Conservation (phyloP, 805 yeast species). For the Hanseniaspora singularis region DNA sequence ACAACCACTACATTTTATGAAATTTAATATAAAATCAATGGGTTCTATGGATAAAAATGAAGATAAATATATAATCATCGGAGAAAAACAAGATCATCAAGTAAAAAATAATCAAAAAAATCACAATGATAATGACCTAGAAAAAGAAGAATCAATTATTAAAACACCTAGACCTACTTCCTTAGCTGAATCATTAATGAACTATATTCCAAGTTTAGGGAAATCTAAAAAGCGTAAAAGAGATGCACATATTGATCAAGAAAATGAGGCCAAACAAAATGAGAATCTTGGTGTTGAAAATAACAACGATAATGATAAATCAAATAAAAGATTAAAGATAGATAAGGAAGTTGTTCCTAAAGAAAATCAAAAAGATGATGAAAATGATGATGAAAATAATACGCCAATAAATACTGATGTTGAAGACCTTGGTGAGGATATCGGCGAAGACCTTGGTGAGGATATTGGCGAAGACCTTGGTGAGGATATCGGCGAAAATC, state of each 20-base stretch:
- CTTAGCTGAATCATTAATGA: constrained; percentile 49
- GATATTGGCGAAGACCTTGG: constrained; percentile 23
- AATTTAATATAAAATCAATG: constrained; percentile 1
- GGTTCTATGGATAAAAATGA: not conserved
- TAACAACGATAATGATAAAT: too few species aligned
- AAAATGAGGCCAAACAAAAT: too few species aligned
- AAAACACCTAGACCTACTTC: constrained; percentile 25
- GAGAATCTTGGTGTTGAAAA: not conserved
- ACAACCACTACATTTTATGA: constrained; percentile 13
- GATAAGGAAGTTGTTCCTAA: too few species aligned
- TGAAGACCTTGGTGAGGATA: constrained; percentile 29
- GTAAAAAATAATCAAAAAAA: not conserved
- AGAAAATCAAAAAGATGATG: constrained; percentile 26
- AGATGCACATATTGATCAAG: constrained; percentile 1
- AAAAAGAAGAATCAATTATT: not conserved
- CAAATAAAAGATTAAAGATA: too few species aligned
- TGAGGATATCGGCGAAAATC: constrained; percentile 23
- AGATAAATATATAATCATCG: constrained; percentile 6
- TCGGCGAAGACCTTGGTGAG: constrained; percentile 28
- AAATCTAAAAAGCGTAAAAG: constrained; percentile 22
- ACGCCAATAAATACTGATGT: constrained; percentile 14
- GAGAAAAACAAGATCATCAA: not conserved
- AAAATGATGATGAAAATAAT: constrained; percentile 14
- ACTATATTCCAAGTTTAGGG: constrained; percentile 32
- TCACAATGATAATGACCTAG: not conserved